Base-by-base conservation (phyloP, 2,329 filamentous ascomycete species). In the Scytalidium lignicola region DNA sequence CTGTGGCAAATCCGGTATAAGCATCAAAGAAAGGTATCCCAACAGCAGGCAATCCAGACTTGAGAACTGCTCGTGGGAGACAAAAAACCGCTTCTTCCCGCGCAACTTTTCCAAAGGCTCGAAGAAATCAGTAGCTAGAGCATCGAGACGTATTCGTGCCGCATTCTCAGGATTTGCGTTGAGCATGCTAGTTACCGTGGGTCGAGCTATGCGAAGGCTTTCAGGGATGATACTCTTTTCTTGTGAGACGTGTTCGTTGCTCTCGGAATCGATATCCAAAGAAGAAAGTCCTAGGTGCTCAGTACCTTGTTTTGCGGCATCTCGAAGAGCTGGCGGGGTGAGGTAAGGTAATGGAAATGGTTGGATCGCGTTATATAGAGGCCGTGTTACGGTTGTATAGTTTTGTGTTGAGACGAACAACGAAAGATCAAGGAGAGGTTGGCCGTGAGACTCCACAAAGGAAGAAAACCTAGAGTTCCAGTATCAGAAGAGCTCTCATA, bases 321-420 rank as follows among this genome's bases (percentile, higher is more conserved):
- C 74, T 44, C 90, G 86, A 47, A 90, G 74, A 49, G 80, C 74
- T 1, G 87, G 83, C 2, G 91, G 91, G 4, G 95, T 75, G 40
- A 87, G 86, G 80, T 93, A 99, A 59, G 91, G 91, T 54, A 90
- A 77, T 17, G 93, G 90, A 75, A 93, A 95, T 39, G 86, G 81
- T 37, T 97, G 80, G 49, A 96, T 79, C 5, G 74, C 72, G 56
- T 85, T 89, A 70, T 90, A 96, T 32, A 89, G 85, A 2, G 90
- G 88, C 15, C 90, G 83, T 3, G 90, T 96, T 44, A 78, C 72
- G 41, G 77, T 73, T 48, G 83, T 76, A 79, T 93, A 99, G 72
- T 97, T 96, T 55, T 90, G 82, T 50, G 86, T 88, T 26, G 90
- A 93, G 55, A 93, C 86, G 67, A 95, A 97, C 58, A 97, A 84